Evolutionary conservation across 495 filamentous ascomycete species (phyloP).

Genomic region (Xylaria castorea): DNA sequence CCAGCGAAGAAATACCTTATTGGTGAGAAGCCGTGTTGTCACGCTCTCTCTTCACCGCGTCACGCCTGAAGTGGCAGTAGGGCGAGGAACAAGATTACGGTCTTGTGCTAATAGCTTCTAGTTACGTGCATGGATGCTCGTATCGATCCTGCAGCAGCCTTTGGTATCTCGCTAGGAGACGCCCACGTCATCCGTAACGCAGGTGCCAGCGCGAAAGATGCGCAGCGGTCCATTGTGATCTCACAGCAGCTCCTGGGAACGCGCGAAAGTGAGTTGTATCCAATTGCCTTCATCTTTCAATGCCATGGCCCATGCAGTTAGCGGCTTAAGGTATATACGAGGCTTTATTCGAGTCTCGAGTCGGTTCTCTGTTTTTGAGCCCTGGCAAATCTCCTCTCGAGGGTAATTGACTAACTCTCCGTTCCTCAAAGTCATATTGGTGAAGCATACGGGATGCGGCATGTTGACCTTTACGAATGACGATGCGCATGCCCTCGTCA

Average conservation of each 20-base stretch:
- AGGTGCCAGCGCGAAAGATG: slow-evolving; percentile 71
- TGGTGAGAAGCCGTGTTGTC: slow-evolving; percentile 43
- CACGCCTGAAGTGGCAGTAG: neutral
- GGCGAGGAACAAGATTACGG: neutral
- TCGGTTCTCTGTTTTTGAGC: too few species aligned
- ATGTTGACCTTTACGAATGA: slow-evolving; percentile 82
- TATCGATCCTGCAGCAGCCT: slow-evolving; percentile 72
- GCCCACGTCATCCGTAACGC: slow-evolving; percentile 86
- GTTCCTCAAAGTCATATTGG: slow-evolving; percentile 57
- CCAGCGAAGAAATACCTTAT: slow-evolving; percentile 74
- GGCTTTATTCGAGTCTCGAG: neutral
- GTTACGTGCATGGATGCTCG: slow-evolving; percentile 87
- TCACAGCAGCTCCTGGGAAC: slow-evolving; percentile 86
- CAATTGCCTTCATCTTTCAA: neutral
- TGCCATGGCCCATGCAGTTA: neutral
- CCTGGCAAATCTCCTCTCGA: neutral
- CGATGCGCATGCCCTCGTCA: slow-evolving; percentile 63
- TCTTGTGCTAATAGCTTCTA: neutral
- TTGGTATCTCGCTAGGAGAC: slow-evolving; percentile 76
- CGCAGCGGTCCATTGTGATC: slow-evolving; percentile 76
- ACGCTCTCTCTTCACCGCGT: neutral
- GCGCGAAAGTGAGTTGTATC: slow-evolving; percentile 54
- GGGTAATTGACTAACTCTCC: neutral
- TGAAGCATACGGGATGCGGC: slow-evolving; percentile 84
- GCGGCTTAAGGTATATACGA: neutral